Evolutionary conservation across 2,329 filamentous ascomycete genomes (phyloP), one percentile per base, ranked within the genome.

Genomic region (Aaosphaeria arxii): DNA sequence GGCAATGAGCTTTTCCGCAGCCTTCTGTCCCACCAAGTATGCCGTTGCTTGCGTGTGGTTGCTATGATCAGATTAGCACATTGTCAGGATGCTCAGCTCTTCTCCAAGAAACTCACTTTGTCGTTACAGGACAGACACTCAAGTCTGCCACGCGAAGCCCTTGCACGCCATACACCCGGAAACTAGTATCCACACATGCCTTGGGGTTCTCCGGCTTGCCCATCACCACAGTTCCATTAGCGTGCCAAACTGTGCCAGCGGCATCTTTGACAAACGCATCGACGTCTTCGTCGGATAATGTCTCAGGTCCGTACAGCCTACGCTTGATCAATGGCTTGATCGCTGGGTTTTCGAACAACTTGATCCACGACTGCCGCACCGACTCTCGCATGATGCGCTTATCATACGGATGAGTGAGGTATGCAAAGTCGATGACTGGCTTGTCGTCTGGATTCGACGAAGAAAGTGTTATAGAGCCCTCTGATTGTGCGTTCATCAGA

Each of bases 401-500:
- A 54, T 86, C 83, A 57, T 78, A 85, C 0, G 78, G 75, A 42
- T 81, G 73, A 0, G 67, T 67, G 1, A 83, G 67, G 59, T 77
- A 80, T 29, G 75, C 77, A 0, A 81, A 75, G 52, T 84, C 74
- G 57, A 82, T 78, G 2, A 71, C 58, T 0, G 83, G 74, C 6
- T 80, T 77, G 2, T 71, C 75, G 1, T 65, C 56, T 0, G 80
- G 77, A 48, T 84, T 72, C 0, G 77, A 62, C 0, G 80, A 83
- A 42, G 77, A 73, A 4, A 86, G 71, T 0, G 68, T 76, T 0
- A 82, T 75, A 30, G 73, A 71, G 11, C 83, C 83, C 36, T 67
- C 66, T 24, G 71, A 74, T 59, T 83, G 78, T 1, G 77, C 72
- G 57, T 66, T 64, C 66, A 71, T 69, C 43, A 85, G 81, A 66